Conservation (phyloP, 2,329 filamentous ascomycete genomes). For the Fusarium nygamai region DNA sequence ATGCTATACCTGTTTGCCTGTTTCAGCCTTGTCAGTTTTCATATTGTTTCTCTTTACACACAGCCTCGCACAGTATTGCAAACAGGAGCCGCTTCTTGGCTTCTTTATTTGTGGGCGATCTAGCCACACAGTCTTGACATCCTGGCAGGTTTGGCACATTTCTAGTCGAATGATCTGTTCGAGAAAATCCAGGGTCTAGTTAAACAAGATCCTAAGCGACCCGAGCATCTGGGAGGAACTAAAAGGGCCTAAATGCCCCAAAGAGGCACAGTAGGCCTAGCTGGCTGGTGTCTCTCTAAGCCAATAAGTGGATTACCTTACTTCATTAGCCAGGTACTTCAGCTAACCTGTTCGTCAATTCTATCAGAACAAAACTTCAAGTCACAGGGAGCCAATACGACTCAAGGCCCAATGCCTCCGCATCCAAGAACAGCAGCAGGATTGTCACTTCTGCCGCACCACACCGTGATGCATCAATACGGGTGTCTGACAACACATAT, state of each 20-base stretch:
- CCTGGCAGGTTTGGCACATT: slow-evolving; percentile 37
- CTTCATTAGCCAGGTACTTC: slow-evolving; percentile 38
- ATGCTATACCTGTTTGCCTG: not conserved
- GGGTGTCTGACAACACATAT: slow-evolving; percentile 39
- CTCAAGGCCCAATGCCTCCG: slow-evolving; percentile 5
- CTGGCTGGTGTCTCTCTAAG: slow-evolving; percentile 38
- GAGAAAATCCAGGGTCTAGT: slow-evolving; percentile 44
- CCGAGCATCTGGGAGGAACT: slow-evolving; percentile 53
- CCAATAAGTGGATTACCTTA: slow-evolving; percentile 32
- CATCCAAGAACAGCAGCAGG: slow-evolving; percentile 3
- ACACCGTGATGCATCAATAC: slow-evolving; percentile 33
- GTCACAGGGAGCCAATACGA: slow-evolving; percentile 14
- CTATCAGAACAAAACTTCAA: slow-evolving; percentile 15
- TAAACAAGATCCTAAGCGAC: slow-evolving; percentile 53
- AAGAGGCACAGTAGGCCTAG: slow-evolving; percentile 47
- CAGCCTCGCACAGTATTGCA: slow-evolving; percentile 14
- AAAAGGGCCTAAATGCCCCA: slow-evolving; percentile 48
- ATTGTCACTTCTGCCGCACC: slow-evolving; percentile 27
- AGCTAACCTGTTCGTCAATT: slow-evolving; percentile 32
- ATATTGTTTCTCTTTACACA: not conserved
- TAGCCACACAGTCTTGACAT: slow-evolving; percentile 29
- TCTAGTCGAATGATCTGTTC: slow-evolving; percentile 42
- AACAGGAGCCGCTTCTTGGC: slow-evolving; percentile 22
- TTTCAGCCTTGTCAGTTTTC: slow-evolving; percentile 7
- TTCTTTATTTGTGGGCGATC: slow-evolving; percentile 19